Percentiles rank a stretch among this genome's conserved stretches.
Evolutionary conservation across 192 early-diverging fungal genomes (phyloP).

Genomic region (Coemansia asiatica): DNA sequence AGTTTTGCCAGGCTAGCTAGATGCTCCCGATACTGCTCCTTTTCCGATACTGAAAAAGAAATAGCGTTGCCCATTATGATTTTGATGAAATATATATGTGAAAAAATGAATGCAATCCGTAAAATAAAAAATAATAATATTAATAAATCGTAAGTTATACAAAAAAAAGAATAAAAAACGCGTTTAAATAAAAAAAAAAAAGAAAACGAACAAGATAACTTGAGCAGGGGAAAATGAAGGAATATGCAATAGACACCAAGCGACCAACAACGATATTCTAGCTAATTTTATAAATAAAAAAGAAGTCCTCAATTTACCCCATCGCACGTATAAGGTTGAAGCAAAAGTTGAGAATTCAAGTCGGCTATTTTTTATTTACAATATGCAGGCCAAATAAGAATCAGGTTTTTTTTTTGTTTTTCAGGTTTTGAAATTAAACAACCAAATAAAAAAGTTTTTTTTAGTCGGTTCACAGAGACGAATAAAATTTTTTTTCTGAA

Average conservation of each 20-base stretch:
- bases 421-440: too few species aligned
- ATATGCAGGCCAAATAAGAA: not conserved
- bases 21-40: slow-evolving; percentile 16
- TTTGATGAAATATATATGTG: not conserved
- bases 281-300: not conserved
- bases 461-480: too few species aligned
- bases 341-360: not conserved
- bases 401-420: too few species aligned
- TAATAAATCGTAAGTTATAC: not conserved
- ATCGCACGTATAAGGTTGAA: not conserved
- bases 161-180: not conserved
- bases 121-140: not conserved
- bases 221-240: too few species aligned
- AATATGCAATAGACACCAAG: too few species aligned
- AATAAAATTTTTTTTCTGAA: too few species aligned
- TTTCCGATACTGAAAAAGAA: slow-evolving; percentile 25
- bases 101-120: not conserved
- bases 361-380: not conserved
- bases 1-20: not conserved
- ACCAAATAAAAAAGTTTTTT: too few species aligned
- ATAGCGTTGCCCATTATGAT: slow-evolving; percentile 22
- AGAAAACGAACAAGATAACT: not conserved
- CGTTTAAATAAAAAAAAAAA: not conserved
- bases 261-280: not conserved
- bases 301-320: not conserved